Percentiles rank a stretch among this genome's conserved stretches.
phyloP scores from a whole-genome alignment of 2,329 filamentous ascomycete genomes.

The Fusarium newnesense region DNA sequence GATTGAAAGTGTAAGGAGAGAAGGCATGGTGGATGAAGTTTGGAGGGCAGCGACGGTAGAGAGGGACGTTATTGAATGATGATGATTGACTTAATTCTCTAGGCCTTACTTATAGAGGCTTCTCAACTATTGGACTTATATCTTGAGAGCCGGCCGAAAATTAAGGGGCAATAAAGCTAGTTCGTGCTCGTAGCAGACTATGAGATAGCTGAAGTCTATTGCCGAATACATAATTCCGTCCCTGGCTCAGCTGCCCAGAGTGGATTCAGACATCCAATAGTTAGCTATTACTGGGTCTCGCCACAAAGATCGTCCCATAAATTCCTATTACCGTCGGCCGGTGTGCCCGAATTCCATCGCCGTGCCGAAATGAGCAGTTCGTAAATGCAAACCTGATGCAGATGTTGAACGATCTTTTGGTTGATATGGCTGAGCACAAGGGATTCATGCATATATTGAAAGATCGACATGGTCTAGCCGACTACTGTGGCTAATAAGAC shows the following conservation, averaged over 20 bases:
- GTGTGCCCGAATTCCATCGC: background rate
- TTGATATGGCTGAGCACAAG: background rate
- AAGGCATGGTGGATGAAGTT: background rate
- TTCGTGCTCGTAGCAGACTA: rapidly evolving
- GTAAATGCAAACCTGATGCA: background rate
- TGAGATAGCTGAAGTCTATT: background rate
- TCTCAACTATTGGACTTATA: rapidly evolving
- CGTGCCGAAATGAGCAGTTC: background rate
- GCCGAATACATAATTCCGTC: background rate
- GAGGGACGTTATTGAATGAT: background rate
- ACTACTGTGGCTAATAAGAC: rapidly evolving
- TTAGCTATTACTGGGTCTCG: background rate
- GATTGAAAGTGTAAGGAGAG: background rate
- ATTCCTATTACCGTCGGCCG: too few relatives aligned
- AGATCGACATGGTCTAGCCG: background rate
- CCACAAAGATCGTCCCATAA: background rate
- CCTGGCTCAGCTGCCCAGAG: background rate
- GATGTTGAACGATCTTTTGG: background rate
- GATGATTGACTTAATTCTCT: rapidly evolving
- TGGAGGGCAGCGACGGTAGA: rapidly evolving
- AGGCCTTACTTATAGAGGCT: rapidly evolving
- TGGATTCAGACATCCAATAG: background rate
- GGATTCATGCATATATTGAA: background rate
- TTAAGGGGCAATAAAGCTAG: rapidly evolving
- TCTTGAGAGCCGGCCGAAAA: rapidly evolving